These are phyloP conservation scores for Pueraria montana DNA, from an alignment of 306 rosid genomes.

Conservation along the genomic window DNA sequence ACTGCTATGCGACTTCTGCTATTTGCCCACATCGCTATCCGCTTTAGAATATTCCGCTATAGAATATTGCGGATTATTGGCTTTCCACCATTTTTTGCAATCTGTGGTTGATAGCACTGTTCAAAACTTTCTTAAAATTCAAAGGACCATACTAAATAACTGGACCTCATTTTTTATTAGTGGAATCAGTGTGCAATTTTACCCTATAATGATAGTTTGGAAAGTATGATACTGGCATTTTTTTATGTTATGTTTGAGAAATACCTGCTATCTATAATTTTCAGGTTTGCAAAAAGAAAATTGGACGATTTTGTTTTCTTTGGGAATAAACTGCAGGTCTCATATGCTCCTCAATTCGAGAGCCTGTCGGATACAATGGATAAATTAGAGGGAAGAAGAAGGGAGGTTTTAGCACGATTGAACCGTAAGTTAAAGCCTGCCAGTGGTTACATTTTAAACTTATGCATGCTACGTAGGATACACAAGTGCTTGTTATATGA, in stretches of 20 bases:
- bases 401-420: slow-evolving; percentile 73
- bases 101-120: background rate
- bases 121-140: background rate
- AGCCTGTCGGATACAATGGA: slow-evolving; percentile 73
- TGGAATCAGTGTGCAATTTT: background rate
- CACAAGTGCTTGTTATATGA: slow-evolving; percentile 30
- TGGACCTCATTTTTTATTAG: background rate
- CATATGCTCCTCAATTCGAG: slow-evolving; percentile 90
- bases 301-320: slow-evolving; percentile 86
- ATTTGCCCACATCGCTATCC: too few relatives aligned
- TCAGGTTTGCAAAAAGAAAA: slow-evolving; percentile 92
- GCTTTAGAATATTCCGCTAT: too few relatives aligned
- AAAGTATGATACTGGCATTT: background rate
- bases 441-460: background rate
- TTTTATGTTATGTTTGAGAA: slow-evolving; percentile 32
- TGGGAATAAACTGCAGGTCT: slow-evolving; percentile 76
- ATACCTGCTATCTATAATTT: slow-evolving; percentile 20
- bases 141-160: background rate
- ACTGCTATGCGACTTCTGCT: too few relatives aligned
- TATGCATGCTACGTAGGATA: background rate
- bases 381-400: slow-evolving; percentile 85
- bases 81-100: background rate
- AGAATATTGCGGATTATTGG: background rate
- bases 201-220: background rate
- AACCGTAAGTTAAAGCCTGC: slow-evolving; percentile 59